Evolutionary conservation across 805 yeast genomes (phyloP), one percentile per base, ranked within the genome.

Genomic region (Kazachstania viticola): DNA sequence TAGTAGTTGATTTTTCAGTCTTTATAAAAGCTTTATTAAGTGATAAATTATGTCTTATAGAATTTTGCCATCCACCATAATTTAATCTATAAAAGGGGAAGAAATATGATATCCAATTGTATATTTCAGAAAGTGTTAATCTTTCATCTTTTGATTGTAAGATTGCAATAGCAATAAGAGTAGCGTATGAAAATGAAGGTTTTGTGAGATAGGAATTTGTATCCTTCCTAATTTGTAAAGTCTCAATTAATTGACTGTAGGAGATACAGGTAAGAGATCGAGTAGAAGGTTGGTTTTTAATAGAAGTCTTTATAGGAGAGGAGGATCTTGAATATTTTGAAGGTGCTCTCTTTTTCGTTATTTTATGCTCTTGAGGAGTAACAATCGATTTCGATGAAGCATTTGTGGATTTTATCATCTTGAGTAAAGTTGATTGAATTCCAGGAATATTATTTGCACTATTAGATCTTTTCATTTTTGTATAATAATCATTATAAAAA

Each of bases 61-160:
- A 85, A 58, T 88, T 88, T 57, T 87, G 95, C 97, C 97, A 88
- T 14, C 95, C 95, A 9, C 80, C 78, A 43, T 83, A 91, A 35
- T 80, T 78, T 40, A 71, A 72, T 39, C 75, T 73, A 58, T 87
- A 88, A 54, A 76, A 87, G 40, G 66, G 71, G 58, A 85, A 88
- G 17, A 88, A 76, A 29, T 73, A 75, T 9, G 88, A 74, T 28
- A 88, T 88, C 98, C 98, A 88, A 43, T 64, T 67, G 60, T 88
- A 88, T 27, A 88, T 88, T 46, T 83, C 94, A 1, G 87, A 67
- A 31, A 80, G 56, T 3, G 88, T 79, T 25, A 83, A 65, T 39
- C 75, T 75, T 29, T 79, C 67, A 12, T 64, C 68, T 1, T 77
- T 75, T n/a, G 94, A 75, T 38, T 91, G 72, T 41, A 88, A 61